Evolutionary conservation across 192 early-diverging fungal genomes (phyloP).

Genomic region (Chytriomyces hyalinus): DNA sequence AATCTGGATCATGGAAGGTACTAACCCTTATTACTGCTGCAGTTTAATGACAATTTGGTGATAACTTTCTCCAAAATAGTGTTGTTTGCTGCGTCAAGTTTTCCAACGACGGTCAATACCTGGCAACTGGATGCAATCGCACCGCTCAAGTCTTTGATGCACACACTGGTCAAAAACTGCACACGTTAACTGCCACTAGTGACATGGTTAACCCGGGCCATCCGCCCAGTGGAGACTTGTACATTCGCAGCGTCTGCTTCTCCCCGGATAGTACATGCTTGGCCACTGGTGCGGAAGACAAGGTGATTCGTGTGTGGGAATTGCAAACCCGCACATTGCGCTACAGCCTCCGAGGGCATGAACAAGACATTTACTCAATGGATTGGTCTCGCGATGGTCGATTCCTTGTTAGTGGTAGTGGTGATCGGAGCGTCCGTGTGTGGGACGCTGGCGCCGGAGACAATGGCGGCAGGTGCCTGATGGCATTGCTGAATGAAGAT

Average conservation of each 20-base stretch:
- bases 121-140: constrained; percentile 95
- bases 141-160: constrained; percentile 89
- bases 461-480: constrained; percentile 73
- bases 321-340: constrained; percentile 39
- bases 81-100: constrained; percentile 99
- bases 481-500: constrained; percentile 80
- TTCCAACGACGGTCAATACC: constrained; percentile 87
- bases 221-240: constrained; percentile 71
- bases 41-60: too few species aligned
- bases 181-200: constrained; percentile 23
- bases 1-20: constrained; percentile 65
- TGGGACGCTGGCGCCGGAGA: constrained; percentile 77
- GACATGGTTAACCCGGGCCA: constrained; percentile 1
- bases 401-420: constrained; percentile 82
- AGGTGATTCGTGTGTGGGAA: constrained; percentile 82
- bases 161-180: constrained; percentile 60
- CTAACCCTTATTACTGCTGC: neutral
- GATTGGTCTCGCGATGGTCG: constrained; percentile 91
- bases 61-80: constrained; percentile 45
- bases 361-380: constrained; percentile 95
- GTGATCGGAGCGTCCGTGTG: constrained; percentile 62
- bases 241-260: constrained; percentile 97
- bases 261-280: constrained; percentile 88
- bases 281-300: constrained; percentile 98
- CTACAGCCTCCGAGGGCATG: constrained; percentile 79